Conservation (phyloP, 2,329 filamentous ascomycete genomes). For the Cercospora sp. region DNA sequence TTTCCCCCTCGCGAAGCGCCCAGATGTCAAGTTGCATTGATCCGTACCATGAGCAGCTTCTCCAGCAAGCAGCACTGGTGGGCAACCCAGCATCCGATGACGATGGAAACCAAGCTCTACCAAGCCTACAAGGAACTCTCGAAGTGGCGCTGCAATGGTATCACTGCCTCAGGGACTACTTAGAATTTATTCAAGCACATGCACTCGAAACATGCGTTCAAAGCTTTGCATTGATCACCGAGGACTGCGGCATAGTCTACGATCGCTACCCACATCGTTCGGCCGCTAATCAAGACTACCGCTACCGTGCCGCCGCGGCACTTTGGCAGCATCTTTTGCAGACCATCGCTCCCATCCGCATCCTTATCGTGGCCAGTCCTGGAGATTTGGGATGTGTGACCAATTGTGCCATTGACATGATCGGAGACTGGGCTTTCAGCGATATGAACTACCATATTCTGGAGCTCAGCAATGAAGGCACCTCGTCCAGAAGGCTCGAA, state of each 20-base stretch:
- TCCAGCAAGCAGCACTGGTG: background rate
- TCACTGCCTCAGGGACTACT: conserved; percentile 29
- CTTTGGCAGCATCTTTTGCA: conserved; percentile 59
- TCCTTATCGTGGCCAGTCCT: conserved; percentile 57
- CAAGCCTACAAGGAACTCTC: conserved; percentile 12
- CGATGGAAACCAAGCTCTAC: background rate
- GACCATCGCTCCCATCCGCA: conserved; percentile 51
- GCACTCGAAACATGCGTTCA: conserved; percentile 37
- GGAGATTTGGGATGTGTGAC: conserved; percentile 62
- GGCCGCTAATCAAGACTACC: conserved; percentile 36
- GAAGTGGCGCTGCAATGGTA: conserved; percentile 29
- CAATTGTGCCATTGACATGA: conserved; percentile 57
- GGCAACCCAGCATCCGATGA: background rate
- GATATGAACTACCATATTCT: conserved; percentile 40
- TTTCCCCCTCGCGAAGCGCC: background rate
- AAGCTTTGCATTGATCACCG: conserved; percentile 51
- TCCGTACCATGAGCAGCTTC: conserved; percentile 10
- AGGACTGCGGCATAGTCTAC: conserved; percentile 21
- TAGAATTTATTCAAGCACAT: conserved; percentile 27
- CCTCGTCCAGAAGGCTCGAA: background rate
- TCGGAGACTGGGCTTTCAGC: conserved; percentile 39
- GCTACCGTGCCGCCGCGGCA: conserved; percentile 29
- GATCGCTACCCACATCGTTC: conserved; percentile 42
- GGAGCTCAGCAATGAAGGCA: conserved; percentile 21
- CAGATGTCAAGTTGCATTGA: background rate